Base-by-base conservation (phyloP, 371 early-diverging fungal species). In the Batkoa obscura region DNA sequence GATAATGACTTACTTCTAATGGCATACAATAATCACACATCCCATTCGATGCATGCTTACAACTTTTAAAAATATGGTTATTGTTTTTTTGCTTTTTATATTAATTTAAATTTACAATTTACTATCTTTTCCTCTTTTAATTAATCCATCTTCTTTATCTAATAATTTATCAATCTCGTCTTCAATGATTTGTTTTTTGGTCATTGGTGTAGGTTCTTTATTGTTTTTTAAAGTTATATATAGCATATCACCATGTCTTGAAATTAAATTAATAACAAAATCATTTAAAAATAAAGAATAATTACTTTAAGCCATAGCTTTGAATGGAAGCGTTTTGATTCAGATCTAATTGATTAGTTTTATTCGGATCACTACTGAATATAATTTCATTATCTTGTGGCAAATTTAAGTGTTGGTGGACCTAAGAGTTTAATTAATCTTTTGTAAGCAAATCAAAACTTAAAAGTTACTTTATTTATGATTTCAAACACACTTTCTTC, bases 1-100 rank as follows among this genome's bases (percentile, higher is more conserved):
- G 23, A 23, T 23, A 35, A 33, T n/a, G 12, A 56, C 54, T 57
- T 71, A 77, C 79, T 66, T 89, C 94, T 30, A 92, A 68, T 2
- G 98, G 95, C 82, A 86, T 80, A 66, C 98, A 98, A 66, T 98
- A 94, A 62, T 93, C 93, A 68, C 98, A 98, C 95, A 96, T 96
- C 41, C 90, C 93, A 43, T 83, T 79, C 12, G 68, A 64, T 6
- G 88, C 82, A 64, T 96, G 98, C 50, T 85, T 84, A 71, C 98
- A 96, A 67, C 87, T 86, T 59, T 0, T 57, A 37, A 36, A 9
- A 39, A 31, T 48, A 41, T 12, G 32, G 37, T 55, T 35, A 12
- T 56, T 51, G 15, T 12, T 49, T 23, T 23, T 23, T 23, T 23
- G 23, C 23, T 23, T 23, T 23, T 23, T 23, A 23, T 17, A 39